phyloP scores from a whole-genome alignment of 192 early-diverging fungal species.

The Geranomyces variabilis region DNA sequence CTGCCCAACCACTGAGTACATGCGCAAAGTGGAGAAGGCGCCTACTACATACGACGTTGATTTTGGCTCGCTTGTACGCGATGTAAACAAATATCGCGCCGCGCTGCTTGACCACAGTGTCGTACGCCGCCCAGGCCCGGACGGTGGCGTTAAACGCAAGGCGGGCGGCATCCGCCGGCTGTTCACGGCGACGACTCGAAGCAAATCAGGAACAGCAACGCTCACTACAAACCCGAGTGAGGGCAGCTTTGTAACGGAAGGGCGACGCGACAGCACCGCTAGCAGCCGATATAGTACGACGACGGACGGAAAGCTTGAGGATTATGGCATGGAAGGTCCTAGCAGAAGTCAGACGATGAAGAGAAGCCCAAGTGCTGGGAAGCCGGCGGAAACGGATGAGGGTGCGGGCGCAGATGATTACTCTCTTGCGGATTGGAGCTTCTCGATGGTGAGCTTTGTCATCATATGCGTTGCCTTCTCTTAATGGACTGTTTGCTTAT shows the following conservation, averaged over 20 bases:
- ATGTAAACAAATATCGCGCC: slow-evolving; percentile 36
- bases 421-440: slow-evolving; percentile 29
- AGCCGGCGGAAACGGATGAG: background rate
- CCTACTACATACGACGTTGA: slow-evolving; percentile 28
- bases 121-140: slow-evolving; percentile 45
- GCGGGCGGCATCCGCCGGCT: slow-evolving; percentile 26
- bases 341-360: background rate
- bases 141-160: slow-evolving; percentile 20
- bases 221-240: background rate
- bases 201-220: background rate
- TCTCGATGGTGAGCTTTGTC: slow-evolving; percentile 4
- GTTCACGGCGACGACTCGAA: slow-evolving; percentile 5
- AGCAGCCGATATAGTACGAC: too few relatives aligned
- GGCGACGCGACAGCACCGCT: too few relatives aligned
- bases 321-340: background rate
- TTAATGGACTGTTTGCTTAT: too few relatives aligned
- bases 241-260: too few relatives aligned
- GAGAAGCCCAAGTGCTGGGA: background rate
- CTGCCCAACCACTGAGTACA: slow-evolving; percentile 43
- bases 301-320: background rate
- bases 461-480: too few relatives aligned
- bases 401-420: slow-evolving; percentile 21
- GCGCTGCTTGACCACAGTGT: slow-evolving; percentile 41
- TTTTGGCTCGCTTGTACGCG: slow-evolving; percentile 31
- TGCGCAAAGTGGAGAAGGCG: slow-evolving; percentile 18